Conservation (phyloP, 2,329 filamentous ascomycete genomes). For the Pezicula radicicola region DNA sequence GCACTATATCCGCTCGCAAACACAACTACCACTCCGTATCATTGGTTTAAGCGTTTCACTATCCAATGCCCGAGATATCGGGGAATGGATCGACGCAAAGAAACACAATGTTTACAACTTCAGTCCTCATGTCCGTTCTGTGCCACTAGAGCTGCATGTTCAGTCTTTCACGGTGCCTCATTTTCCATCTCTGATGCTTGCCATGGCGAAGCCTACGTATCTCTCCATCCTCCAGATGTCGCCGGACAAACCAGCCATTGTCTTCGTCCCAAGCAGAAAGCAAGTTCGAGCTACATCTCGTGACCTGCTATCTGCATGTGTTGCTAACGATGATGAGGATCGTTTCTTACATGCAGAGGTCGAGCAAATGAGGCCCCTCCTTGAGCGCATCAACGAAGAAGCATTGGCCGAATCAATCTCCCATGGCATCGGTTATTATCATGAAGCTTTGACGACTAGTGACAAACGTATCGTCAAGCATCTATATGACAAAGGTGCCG, state of each 20-base stretch:
- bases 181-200: slow-evolving; percentile 96
- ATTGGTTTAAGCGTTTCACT: slow-evolving; percentile 88
- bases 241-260: slow-evolving; percentile 80
- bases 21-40: slow-evolving; percentile 80
- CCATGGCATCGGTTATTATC: slow-evolving; percentile 95
- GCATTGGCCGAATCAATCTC: slow-evolving; percentile 85
- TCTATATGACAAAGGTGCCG: slow-evolving; percentile 73
- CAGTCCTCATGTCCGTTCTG: slow-evolving; percentile 83
- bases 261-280: slow-evolving; percentile 92
- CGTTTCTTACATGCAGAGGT: slow-evolving; percentile 85
- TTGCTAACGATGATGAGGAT: slow-evolving; percentile 88
- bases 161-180: slow-evolving; percentile 96
- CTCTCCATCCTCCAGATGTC: slow-evolving; percentile 85
- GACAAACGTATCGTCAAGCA: slow-evolving; percentile 95
- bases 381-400: slow-evolving; percentile 81
- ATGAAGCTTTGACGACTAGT: slow-evolving; percentile 83
- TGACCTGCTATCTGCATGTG: slow-evolving; percentile 82
- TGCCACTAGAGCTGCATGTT: slow-evolving; percentile 89
- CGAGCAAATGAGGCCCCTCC: slow-evolving; percentile 76
- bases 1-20: slow-evolving; percentile 90
- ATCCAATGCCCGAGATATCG: slow-evolving; percentile 88
- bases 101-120: slow-evolving; percentile 99
- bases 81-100: slow-evolving; percentile 96
- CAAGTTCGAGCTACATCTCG: slow-evolving; percentile 85
- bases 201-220: slow-evolving; percentile 95